phyloP scores from a whole-genome alignment of 164 flowering plant genomes.

The Piper betle region DNA sequence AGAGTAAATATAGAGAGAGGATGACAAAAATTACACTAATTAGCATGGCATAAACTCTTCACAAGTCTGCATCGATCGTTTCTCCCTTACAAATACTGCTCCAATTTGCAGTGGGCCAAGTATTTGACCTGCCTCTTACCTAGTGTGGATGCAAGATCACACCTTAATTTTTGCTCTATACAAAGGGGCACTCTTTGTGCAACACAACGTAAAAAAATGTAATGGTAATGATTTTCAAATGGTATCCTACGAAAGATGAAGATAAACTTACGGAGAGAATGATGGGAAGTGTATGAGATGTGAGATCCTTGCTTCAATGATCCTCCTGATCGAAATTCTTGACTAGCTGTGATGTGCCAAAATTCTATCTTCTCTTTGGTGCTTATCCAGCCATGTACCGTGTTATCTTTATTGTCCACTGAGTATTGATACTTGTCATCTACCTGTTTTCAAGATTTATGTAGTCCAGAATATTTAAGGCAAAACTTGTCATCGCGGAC shows the following conservation, averaged over 20 bases:
- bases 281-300: conserved; percentile 80
- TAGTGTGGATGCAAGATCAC: too few relatives aligned
- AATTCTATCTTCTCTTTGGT: conserved; percentile 48
- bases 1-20: too few relatives aligned
- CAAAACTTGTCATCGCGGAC: conserved; percentile 47
- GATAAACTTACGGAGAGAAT: conserved; percentile 71
- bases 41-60: too few relatives aligned
- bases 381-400: conserved; percentile 81
- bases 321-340: conserved; percentile 79
- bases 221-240: not conserved
- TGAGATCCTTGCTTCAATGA: conserved; percentile 73
- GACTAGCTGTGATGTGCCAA: conserved; percentile 80
- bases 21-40: not conserved
- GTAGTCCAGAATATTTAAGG: conserved; percentile 71
- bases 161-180: too few relatives aligned
- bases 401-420: conserved; percentile 42
- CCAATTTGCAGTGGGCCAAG: too few relatives aligned
- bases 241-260: too few relatives aligned
- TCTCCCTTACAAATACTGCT: too few relatives aligned
- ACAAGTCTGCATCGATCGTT: too few relatives aligned
- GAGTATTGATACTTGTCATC: conserved; percentile 95
- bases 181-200: too few relatives aligned
- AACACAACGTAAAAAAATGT: too few relatives aligned
- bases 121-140: too few relatives aligned
- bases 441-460: conserved; percentile 46